Conservation (phyloP, 805 yeast genomes). For the Starmerella tilneyi region DNA sequence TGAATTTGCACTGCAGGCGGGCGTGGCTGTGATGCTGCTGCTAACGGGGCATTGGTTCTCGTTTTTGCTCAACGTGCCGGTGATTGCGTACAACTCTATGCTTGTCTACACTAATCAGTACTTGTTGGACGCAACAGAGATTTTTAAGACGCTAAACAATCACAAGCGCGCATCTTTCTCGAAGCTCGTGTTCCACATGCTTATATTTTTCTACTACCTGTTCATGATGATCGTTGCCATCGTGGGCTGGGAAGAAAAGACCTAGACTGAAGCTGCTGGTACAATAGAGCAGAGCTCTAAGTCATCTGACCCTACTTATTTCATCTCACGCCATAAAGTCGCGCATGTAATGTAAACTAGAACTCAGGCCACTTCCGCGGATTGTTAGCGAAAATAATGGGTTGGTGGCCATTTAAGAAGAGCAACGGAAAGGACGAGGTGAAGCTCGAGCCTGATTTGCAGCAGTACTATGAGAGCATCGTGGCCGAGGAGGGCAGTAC, state of each 20-base stretch:
- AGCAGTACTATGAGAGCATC: conserved; percentile 9
- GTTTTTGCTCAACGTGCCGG: conserved; percentile 73
- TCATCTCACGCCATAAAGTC: neutral
- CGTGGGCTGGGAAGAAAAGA: conserved; percentile 38
- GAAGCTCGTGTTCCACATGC: conserved; percentile 80
- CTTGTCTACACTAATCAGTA: conserved; percentile 71
- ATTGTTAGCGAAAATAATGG: neutral
- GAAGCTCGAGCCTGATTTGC: conserved; percentile 12
- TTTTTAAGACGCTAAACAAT: conserved; percentile 82
- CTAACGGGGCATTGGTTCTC: conserved; percentile 89
- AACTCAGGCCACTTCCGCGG: neutral
- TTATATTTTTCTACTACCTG: conserved; percentile 88
- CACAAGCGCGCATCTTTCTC: conserved; percentile 86
- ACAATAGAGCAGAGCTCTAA: no score
- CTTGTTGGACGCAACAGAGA: conserved; percentile 91
- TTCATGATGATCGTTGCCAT: conserved; percentile 92
- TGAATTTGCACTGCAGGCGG: conserved; percentile 68
- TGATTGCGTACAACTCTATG: conserved; percentile 71
- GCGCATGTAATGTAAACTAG: neutral
- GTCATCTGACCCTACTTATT: no score
- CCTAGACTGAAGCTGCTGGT: neutral
- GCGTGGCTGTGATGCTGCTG: conserved; percentile 58
- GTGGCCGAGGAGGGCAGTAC: neutral
- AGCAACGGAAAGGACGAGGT: neutral
- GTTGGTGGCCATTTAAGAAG: conserved; percentile 11